Evolutionary conservation across 2,329 filamentous ascomycete genomes (phyloP), one percentile per base, ranked within the genome.

Genomic region (Ustulina deusta): DNA sequence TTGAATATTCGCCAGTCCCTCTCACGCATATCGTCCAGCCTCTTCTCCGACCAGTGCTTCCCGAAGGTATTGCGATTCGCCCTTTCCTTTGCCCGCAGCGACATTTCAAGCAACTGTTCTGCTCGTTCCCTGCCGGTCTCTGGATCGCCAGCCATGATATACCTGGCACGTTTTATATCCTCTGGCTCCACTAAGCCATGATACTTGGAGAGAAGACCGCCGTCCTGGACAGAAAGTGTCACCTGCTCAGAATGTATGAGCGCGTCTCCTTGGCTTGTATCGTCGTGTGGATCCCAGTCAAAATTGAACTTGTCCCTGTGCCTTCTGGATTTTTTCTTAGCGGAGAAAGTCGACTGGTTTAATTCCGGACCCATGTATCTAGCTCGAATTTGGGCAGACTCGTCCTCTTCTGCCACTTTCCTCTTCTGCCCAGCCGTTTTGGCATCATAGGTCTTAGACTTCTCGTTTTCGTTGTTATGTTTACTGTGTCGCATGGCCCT

Each of bases 1-100:
- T 98, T 99, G 89, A 99, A 97, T 74, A 99, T 98, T 78, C 96
- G 93, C 96, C 96, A 99, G 81, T 99, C 96, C 78, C 96, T 87
- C 81, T 98, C 94, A 70, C 93, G 92, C 96, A 99, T 99, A 75
- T 97, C 93, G 15, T 92, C 89, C 70, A 98, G 83, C 69, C 86
- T 87, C 88, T 99, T 99, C 78, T 97, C 93, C 63, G 92, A 94
- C 96, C 96, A 99, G 80, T 97, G 94, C 79, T 94, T 94, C 74
- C 97, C 94, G 64, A 97, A 85, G 38, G 90, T 91, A 71, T 91
- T 93, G 69, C 91, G 87, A 68, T 86, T 85, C 11, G 90, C 89
- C 70, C 92, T 89, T 76, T 97, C 91, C 75, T 89, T 91, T 34
- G 91, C 89, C 71, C 90, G 87, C 67, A 91, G 84, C 81, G 97